These are phyloP conservation scores for Macadamia tetraphylla DNA, from an alignment of 164 flowering plant genomes.

Conservation along the genomic window DNA sequence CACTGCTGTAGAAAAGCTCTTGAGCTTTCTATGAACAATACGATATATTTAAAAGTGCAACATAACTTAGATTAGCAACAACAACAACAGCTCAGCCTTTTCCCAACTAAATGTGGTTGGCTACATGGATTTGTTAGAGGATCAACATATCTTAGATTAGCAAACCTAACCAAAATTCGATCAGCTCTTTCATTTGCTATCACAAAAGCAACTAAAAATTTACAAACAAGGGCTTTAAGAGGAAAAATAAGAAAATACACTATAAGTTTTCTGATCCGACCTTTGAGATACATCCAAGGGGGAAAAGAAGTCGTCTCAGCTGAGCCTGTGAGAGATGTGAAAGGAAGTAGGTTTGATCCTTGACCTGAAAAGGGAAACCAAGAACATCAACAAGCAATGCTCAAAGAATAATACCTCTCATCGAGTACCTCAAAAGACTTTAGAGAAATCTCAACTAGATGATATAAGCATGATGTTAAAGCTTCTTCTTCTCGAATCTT, in stretches of 20 bases:
- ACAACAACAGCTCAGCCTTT: too few species aligned
- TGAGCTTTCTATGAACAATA: too few species aligned
- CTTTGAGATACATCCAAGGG: slow-evolving; percentile 89
- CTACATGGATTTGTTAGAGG: too few species aligned
- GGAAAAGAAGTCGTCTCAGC: slow-evolving; percentile 72
- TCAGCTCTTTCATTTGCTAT: not conserved
- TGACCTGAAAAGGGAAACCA: slow-evolving; percentile 50
- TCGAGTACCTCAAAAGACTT: not conserved
- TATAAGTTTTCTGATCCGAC: slow-evolving; percentile 28
- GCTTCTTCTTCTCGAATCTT: too few species aligned
- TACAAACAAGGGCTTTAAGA: not conserved
- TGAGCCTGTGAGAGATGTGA: slow-evolving; percentile 89
- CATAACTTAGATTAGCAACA: too few species aligned
- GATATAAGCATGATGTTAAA: not conserved
- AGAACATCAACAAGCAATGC: not conserved
- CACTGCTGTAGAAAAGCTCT: too few species aligned
- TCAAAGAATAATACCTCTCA: not conserved
- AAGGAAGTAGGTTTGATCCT: slow-evolving; percentile 97
- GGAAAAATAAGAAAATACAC: not conserved
- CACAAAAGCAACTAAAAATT: not conserved
- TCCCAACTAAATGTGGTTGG: too few species aligned
- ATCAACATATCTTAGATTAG: too few species aligned
- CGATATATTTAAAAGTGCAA: too few species aligned
- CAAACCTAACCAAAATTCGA: too few species aligned
- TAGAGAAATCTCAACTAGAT: not conserved